Evolutionary conservation across 2,329 filamentous ascomycete species (phyloP), one percentile per base, ranked within the genome.

Genomic region (Coleophoma eucalyptorum): DNA sequence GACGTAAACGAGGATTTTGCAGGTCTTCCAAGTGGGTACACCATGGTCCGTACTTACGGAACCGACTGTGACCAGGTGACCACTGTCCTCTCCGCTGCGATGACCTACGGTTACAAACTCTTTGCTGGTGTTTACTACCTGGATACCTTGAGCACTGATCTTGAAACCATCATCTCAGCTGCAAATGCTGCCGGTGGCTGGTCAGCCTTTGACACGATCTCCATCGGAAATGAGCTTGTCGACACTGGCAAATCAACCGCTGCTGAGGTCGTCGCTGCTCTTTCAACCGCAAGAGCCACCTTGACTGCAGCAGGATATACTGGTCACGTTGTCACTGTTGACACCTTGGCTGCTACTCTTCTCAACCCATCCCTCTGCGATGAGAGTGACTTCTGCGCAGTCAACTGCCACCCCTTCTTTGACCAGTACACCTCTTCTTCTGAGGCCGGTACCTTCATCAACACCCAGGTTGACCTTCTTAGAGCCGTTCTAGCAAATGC

Each of bases 401-500:
- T 87, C 65, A 96, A 96, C 69, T 81, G 84, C 58, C 90, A 96
- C 68, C 81, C 90, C 12, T 96, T 91, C 78, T 96, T 94, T 67
- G 87, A 95, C 60, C 69, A 75, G 3, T 80, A 79, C 43, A 79
- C 80, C 21, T 66, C 68, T 2, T 79, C 89, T 1, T 68, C 72
- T 1, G 68, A 80, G 32, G 83, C 90, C 2, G 90, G 90, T 3
- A 59, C 66, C 1, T 96, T 90, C 67, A 79, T 91, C 37, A 67
- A 74, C 37, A 72, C 74, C 21, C 82, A 85, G 55, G 77, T 81
- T 26, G 54, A 62, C 11, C 66, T 65, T 21, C 67, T 82, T 37
- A 67, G 68, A 53, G 64, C 65, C 42, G 70, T 69, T 55, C 63
- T 80, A 12, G 61, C 70, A 4, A 62, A 72, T 52, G 53, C 62